Base-by-base conservation (phyloP, 495 filamentous ascomycete species). In the Talaromyces proteolyticus region DNA sequence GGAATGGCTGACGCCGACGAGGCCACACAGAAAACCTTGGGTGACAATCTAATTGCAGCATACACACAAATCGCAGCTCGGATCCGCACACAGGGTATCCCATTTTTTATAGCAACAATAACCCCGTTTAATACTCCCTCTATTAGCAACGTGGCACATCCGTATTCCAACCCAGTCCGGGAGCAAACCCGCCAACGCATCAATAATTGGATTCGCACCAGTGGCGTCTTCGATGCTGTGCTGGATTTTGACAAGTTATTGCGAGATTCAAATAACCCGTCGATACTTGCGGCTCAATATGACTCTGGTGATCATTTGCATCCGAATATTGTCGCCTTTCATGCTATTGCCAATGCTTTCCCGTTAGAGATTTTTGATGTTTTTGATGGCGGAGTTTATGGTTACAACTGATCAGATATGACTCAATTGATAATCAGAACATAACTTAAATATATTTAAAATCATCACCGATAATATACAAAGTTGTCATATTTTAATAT, bases 241-340 rank as follows among this genome's bases (percentile, higher is more conserved):
- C 61, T 88, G 38, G 85, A 89, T 58, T 88, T 89, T 53, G 78
- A 80, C 54, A 63, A 56, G 40, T 62, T 80, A 19, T 42, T 88
- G 42, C 68, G 76, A 21, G 76, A 87, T 61, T 68, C 72, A 11
- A 54, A 60, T 1, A 65, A 72, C 23, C 57, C 62, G 21, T 65
- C 62, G 47, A 50, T 66, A 54, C 53, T 88, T 53, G 66, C 64
- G 36, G 56, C 42, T 16, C 53, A 73, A 58, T 86, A 72, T 59
- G 77, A 89, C 52, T 78, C 81, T 3, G 86, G 86, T 0, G 86
- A 88, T 65, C 79, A 80, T 58, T 60, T 90, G 57, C 85, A 90
- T 70, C 84, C 84, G 0, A 88, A 84, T 65, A 74, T 70, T n/a
- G 69, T 61, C 6, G 85, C 79, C 0, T 89, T 79, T 61, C 69